A percentile compares a stretch with the other conserved stretches of the same genome.
Evolutionary conservation across 2,329 filamentous ascomycete genomes (phyloP).

Genomic region (Incumbomyces lentus): DNA sequence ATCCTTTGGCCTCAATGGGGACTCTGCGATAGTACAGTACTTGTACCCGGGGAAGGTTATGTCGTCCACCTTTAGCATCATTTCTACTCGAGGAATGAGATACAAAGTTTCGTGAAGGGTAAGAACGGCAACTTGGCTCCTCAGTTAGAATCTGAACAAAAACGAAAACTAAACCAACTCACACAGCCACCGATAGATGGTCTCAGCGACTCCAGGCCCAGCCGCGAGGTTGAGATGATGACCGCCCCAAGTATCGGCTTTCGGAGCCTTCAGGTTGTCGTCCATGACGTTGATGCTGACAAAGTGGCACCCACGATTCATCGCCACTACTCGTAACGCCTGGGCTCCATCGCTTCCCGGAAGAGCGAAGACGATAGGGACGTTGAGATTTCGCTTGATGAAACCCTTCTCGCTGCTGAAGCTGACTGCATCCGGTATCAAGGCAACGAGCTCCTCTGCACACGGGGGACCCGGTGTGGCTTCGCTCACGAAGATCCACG

Average conservation of each 20-base stretch:
- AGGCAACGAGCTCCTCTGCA: slow-evolving; percentile 9
- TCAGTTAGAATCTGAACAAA: too few species aligned
- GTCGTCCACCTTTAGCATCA: slow-evolving; percentile 12
- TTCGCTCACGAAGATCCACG: slow-evolving; percentile 18
- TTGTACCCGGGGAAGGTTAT: slow-evolving; percentile 13
- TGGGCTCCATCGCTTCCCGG: too few species aligned
- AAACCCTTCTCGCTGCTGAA: not conserved
- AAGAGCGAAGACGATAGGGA: too few species aligned
- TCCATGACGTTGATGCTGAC: slow-evolving; percentile 14
- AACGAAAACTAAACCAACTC: too few species aligned
- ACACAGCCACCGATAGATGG: slow-evolving; percentile 18
- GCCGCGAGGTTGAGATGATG: slow-evolving; percentile 18
- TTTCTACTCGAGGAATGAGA: slow-evolving; percentile 15
- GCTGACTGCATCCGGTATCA: slow-evolving; percentile 8
- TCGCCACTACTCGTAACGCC: slow-evolving; percentile 4
- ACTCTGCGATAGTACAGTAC: slow-evolving; percentile 16
- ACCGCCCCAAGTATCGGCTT: slow-evolving; percentile 9
- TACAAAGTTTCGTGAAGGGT: slow-evolving; percentile 16
- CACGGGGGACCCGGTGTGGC: slow-evolving; percentile 8
- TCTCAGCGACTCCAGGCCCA: slow-evolving; percentile 10
- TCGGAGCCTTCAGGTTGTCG: not conserved
- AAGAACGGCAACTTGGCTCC: slow-evolving; percentile 13
- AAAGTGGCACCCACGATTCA: slow-evolving; percentile 15
- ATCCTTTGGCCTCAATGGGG: slow-evolving; percentile 9
- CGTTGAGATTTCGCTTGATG: too few species aligned